Evolutionary conservation across 2,329 filamentous ascomycete genomes (phyloP).

Genomic region (Incumbomyces lentus): DNA sequence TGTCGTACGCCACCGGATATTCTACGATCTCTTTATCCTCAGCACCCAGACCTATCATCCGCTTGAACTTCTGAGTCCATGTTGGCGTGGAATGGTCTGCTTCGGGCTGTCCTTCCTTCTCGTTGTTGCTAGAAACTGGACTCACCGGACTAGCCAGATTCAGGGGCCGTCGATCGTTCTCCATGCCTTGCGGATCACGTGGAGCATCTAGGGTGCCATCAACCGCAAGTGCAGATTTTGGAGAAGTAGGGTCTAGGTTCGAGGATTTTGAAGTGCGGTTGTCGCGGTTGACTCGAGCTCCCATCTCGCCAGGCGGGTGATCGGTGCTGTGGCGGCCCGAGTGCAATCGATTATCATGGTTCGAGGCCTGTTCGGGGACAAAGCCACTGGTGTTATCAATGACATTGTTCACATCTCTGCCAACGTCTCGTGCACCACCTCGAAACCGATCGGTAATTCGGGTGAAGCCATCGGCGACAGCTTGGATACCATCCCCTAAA

Average conservation of each 20-base stretch:
- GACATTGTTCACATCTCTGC: slow-evolving; percentile 27
- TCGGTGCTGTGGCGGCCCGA: background rate
- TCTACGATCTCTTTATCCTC: slow-evolving; percentile 20
- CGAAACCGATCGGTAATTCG: slow-evolving; percentile 36
- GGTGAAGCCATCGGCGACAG: slow-evolving; percentile 39
- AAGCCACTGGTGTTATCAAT: slow-evolving; percentile 28
- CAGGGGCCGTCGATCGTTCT: slow-evolving; percentile 8
- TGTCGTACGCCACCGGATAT: slow-evolving; percentile 56
- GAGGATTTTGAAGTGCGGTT: background rate
- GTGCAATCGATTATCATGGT: background rate
- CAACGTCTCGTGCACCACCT: slow-evolving; percentile 33
- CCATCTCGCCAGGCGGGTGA: background rate
- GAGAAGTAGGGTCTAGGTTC: background rate
- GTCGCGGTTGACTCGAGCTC: background rate
- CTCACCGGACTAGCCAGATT: slow-evolving; percentile 4
- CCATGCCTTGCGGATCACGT: background rate
- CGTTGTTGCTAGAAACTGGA: background rate
- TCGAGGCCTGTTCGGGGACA: slow-evolving; percentile 10
- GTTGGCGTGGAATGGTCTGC: background rate
- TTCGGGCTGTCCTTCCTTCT: background rate
- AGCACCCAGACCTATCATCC: slow-evolving; percentile 14
- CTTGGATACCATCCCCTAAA: slow-evolving; percentile 41
- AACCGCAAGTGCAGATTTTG: slow-evolving; percentile 2
- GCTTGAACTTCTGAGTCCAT: slow-evolving; percentile 12
- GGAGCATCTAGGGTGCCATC: slow-evolving; percentile 5